phyloP scores from a whole-genome alignment of 805 yeast species.

The Candida mattraensis region DNA sequence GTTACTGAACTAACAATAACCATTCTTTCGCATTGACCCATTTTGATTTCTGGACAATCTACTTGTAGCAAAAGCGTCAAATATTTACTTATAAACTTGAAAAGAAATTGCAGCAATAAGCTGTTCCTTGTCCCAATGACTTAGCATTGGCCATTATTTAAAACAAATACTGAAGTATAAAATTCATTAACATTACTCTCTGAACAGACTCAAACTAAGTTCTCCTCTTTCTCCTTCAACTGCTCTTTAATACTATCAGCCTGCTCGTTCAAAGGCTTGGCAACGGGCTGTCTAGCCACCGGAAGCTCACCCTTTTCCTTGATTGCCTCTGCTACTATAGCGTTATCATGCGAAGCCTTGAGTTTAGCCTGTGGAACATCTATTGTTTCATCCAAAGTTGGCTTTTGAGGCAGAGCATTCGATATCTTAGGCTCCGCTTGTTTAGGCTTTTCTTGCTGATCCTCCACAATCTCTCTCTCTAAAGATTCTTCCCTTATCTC shows the following conservation, averaged over 20 bases:
- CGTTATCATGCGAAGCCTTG: constrained; percentile 20
- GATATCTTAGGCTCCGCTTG: background rate
- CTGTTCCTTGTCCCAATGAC: too few species aligned
- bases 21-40: too few species aligned
- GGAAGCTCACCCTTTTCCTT: constrained; percentile 26
- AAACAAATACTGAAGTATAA: constrained; percentile 1
- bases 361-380: constrained; percentile 15
- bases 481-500: background rate
- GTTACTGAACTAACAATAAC: too few species aligned
- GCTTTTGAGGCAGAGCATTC: background rate
- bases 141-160: too few species aligned
- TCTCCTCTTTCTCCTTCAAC: constrained; percentile 5
- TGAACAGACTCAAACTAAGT: too few species aligned
- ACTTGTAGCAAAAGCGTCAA: too few species aligned
- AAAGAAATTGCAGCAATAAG: too few species aligned
- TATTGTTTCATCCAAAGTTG: background rate
- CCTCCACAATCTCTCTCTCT: constrained; percentile 1
- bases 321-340: constrained; percentile 25
- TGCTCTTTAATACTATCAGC: constrained; percentile 19
- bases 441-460: background rate
- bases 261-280: constrained; percentile 31
- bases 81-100: too few species aligned
- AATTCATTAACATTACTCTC: background rate
- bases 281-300: constrained; percentile 25
- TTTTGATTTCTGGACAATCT: too few species aligned